Evolutionary conservation across 805 yeast species (phyloP).

Genomic region (Clavispora fructus): DNA sequence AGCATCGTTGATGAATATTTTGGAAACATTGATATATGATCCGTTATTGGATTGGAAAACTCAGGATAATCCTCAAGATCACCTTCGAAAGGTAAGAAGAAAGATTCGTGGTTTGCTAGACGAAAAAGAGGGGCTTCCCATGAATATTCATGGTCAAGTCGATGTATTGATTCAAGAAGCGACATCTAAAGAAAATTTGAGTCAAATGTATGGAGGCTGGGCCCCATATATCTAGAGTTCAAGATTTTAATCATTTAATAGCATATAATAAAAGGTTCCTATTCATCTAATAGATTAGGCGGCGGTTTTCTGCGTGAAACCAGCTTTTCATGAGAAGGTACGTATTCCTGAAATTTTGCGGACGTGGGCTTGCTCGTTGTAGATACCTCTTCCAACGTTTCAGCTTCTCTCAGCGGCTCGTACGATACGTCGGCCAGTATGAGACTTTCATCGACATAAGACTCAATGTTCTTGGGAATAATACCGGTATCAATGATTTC

Average conservation of each 20-base stretch:
- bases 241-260: neutral
- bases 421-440: neutral
- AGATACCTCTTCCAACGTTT: neutral
- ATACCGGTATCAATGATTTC: slow-evolving; percentile 3
- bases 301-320: slow-evolving; percentile 1
- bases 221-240: slow-evolving; percentile 28
- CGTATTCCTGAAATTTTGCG: neutral
- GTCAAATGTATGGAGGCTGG: slow-evolving; percentile 96
- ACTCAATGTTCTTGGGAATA: slow-evolving; percentile 6
- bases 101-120: slow-evolving; percentile 79
- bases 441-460: neutral
- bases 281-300: neutral
- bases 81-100: slow-evolving; percentile 65
- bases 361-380: neutral
- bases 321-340: neutral
- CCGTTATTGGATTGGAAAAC: slow-evolving; percentile 78
- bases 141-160: slow-evolving; percentile 90
- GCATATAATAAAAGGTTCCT: neutral
- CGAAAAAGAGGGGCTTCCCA: slow-evolving; percentile 75
- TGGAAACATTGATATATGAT: slow-evolving; percentile 90
- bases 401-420: neutral
- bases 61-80: slow-evolving; percentile 54
- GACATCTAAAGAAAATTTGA: slow-evolving; percentile 59
- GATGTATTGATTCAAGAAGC: slow-evolving; percentile 85
- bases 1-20: slow-evolving; percentile 77